Conservation (phyloP, 2,329 filamentous ascomycete genomes). For the Fusarium hainanense region DNA sequence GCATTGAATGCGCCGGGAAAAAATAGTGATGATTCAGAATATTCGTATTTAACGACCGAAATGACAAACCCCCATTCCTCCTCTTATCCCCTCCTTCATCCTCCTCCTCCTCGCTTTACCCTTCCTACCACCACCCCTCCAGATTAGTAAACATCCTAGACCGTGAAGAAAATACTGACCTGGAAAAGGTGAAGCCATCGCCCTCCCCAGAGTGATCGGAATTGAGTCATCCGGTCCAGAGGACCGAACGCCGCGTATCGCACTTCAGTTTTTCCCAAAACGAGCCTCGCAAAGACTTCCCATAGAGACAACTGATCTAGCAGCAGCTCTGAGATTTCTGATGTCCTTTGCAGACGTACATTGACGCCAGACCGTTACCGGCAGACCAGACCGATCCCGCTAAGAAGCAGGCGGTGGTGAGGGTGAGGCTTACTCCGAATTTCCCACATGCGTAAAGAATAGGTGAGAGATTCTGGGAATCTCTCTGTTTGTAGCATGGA, state of each 20-base stretch:
- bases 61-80: constrained; percentile 37
- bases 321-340: constrained; percentile 80
- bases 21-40: constrained; percentile 19
- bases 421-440: constrained; percentile 94
- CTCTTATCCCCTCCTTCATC: not conserved
- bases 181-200: constrained; percentile 63
- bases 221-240: constrained; percentile 75
- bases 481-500: constrained; percentile 88
- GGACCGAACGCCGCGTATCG: constrained; percentile 83
- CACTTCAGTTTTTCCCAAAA: constrained; percentile 78
- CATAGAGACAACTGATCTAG: constrained; percentile 66
- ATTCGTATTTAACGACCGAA: constrained; percentile 34
- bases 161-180: constrained; percentile 41
- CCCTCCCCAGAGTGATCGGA: constrained; percentile 91
- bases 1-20: not conserved
- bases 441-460: constrained; percentile 82
- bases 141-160: constrained; percentile 46
- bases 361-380: constrained; percentile 89
- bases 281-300: constrained; percentile 96
- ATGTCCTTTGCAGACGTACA: constrained; percentile 86
- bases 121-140: constrained; percentile 2
- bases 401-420: constrained; percentile 41
- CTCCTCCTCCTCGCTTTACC: not conserved
- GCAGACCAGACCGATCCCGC: constrained; percentile 66
- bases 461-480: constrained; percentile 32